These are phyloP conservation scores for Lasiodiplodia citricola DNA, from an alignment of 2,329 filamentous ascomycete species.

Conservation along the genomic window DNA sequence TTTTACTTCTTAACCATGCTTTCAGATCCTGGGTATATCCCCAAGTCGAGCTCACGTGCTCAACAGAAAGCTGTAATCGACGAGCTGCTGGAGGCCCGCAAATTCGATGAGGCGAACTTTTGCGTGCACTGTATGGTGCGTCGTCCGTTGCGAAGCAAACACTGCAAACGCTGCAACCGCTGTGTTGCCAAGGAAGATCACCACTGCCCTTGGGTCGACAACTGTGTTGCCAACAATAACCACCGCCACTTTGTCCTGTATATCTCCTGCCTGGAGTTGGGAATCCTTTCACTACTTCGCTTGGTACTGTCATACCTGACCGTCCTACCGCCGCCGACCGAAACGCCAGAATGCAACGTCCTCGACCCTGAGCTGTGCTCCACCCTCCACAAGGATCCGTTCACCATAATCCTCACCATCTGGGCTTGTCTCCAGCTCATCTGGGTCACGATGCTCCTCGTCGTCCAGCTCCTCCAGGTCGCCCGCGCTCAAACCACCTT, in stretches of 20 bases:
- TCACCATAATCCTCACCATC: conserved; percentile 76
- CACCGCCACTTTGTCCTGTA: conserved; percentile 96
- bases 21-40: conserved; percentile 89
- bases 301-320: conserved; percentile 71
- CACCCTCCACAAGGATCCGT: conserved; percentile 79
- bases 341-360: conserved; percentile 65
- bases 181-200: conserved; percentile 98
- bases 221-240: conserved; percentile 95
- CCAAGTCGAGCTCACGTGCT: conserved; percentile 85
- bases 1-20: conserved; percentile 89
- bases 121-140: conserved; percentile 95
- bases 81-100: conserved; percentile 81
- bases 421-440: conserved; percentile 87
- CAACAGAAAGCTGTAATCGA: conserved; percentile 90
- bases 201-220: conserved; percentile 97
- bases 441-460: conserved; percentile 96
- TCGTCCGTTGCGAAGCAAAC: conserved; percentile 90
- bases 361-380: conserved; percentile 77
- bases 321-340: conserved; percentile 41
- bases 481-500: conserved; percentile 93
- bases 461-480: conserved; percentile 92
- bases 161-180: conserved; percentile 87
- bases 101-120: conserved; percentile 93
- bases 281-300: conserved; percentile 74
- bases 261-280: conserved; percentile 75